Percentiles rank a stretch among this genome's conserved stretches.
Conservation (phyloP, 805 yeast genomes). For the Ogataea nonfermentans region DNA sequence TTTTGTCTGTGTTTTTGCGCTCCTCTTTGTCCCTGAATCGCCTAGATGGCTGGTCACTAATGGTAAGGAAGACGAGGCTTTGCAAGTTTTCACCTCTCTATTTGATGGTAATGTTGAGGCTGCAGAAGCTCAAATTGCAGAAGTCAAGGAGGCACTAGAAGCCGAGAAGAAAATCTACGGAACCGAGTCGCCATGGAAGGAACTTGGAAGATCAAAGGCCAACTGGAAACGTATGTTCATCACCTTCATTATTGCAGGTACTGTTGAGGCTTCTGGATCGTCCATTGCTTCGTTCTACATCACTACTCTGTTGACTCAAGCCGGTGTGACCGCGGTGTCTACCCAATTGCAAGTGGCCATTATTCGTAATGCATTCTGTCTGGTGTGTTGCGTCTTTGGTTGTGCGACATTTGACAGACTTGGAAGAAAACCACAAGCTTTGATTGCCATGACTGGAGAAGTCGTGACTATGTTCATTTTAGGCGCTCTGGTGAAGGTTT, state of each 20-base stretch:
- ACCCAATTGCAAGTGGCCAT: slow-evolving; percentile 26
- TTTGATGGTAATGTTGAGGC: slow-evolving; percentile 35
- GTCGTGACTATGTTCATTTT: slow-evolving; percentile 19
- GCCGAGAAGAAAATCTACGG: slow-evolving; percentile 19
- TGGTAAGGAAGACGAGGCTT: slow-evolving; percentile 35
- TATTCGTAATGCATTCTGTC: slow-evolving; percentile 18
- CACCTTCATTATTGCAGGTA: slow-evolving; percentile 22
- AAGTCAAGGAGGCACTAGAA: slow-evolving; percentile 27
- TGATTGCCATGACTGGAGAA: slow-evolving; percentile 16
- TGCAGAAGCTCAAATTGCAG: slow-evolving; percentile 31
- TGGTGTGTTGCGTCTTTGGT: slow-evolving; percentile 19
- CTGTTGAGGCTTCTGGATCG: slow-evolving; percentile 43
- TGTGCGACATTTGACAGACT: slow-evolving; percentile 18
- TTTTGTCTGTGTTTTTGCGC: slow-evolving; percentile 2
- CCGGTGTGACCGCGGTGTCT: slow-evolving; percentile 19
- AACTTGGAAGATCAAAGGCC: slow-evolving; percentile 37
- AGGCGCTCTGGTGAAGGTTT: slow-evolving; percentile 20
- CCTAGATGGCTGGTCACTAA: slow-evolving; percentile 38
- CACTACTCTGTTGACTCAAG: slow-evolving; percentile 31
- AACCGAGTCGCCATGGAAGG: slow-evolving; percentile 27
- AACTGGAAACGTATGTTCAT: slow-evolving; percentile 23
- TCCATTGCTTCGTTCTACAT: slow-evolving; percentile 48
- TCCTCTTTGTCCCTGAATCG: slow-evolving; percentile 37
- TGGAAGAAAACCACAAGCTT: slow-evolving; percentile 21
- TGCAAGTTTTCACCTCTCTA: slow-evolving; percentile 28